Base-by-base conservation (phyloP, 345 rosid genomes). In the Firmiana major region DNA sequence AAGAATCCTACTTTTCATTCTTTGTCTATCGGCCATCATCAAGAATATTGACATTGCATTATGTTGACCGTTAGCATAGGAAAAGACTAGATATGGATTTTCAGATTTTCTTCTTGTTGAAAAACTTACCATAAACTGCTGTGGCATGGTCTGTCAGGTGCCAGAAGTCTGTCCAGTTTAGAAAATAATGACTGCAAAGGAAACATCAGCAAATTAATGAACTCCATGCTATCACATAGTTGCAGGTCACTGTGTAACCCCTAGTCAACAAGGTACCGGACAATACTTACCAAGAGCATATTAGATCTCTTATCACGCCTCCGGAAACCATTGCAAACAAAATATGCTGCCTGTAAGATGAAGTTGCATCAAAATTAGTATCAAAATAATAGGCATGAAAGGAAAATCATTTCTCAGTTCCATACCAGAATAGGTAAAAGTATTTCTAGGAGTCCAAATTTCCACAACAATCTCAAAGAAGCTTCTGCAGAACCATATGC, bases 401-500 rank as follows among this genome's bases (percentile, higher is more conserved):
- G 46, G 73, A 53, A 77, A 74, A 43, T 43, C 13, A 13, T 43
- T 40, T 59, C 75, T 51, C 69, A 78, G 67, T 74, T 34, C 11
- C 46, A 74, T 62, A 90, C 98, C 91, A 92, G 98, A 80, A 92
- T 48, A 7, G 99, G 99, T 74, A 97, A 66, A 83, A 97, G 87
- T 78, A 92, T 73, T 83, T 94, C 99, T 16, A 97, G 86, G 73
- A 94, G 92, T 55, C 98, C 99, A 75, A 92, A 94, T 86, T 86
- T 97, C 99, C 97, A 97, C 60, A 97, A 76, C 77, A 89, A 82
- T 79, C 98, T 90, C 74, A 97, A 81, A 79, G 99, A 94, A 76
- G 98, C 91, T 89, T 94, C 97, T 36, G 95, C 97, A 63, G 97
- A 92, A 68, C 99, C 99, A 85, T 91, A 92, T 19, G 99, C 94